These are phyloP conservation scores for Thraustochytrium sp. DNA, from an alignment of 352 stramenopile genomes.

Conservation along the genomic window DNA sequence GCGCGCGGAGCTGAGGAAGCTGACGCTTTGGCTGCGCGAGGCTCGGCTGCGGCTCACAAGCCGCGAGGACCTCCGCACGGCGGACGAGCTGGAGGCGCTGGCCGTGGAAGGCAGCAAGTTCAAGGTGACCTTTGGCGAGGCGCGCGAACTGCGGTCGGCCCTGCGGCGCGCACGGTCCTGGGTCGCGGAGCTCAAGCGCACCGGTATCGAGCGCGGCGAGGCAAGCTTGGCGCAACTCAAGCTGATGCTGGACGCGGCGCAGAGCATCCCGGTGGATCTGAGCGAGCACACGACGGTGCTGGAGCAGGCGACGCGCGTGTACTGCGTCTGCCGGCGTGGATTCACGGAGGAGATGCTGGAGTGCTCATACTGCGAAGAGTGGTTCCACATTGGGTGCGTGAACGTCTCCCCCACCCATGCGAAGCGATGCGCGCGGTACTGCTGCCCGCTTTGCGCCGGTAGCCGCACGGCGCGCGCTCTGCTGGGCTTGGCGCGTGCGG, in stretches of 20 bases:
- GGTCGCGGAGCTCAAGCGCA: slow-evolving; percentile 48
- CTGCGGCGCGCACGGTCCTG: slow-evolving; percentile 17
- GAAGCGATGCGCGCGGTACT: not conserved
- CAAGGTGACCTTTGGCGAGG: not conserved
- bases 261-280: slow-evolving; percentile 11
- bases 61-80: not conserved
- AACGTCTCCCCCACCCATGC: not conserved
- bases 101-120: not conserved
- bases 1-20: not conserved
- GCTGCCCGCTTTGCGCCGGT: not conserved
- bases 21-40: not conserved
- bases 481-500: not conserved
- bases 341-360: slow-evolving; percentile 66
- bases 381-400: slow-evolving; percentile 67
- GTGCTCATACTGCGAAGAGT: slow-evolving; percentile 65
- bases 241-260: not conserved
- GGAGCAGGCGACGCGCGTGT: slow-evolving; percentile 44
- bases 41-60: not conserved
- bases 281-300: slow-evolving; percentile 19
- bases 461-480: not conserved
- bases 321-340: slow-evolving; percentile 66
- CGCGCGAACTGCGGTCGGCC: not conserved
- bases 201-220: slow-evolving; percentile 50
- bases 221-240: not conserved
- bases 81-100: not conserved